Percentiles rank a stretch among this genome's conserved stretches.
Conservation (phyloP, 768 basidiomycete genomes). For the Psilocybe subaeruginosa region DNA sequence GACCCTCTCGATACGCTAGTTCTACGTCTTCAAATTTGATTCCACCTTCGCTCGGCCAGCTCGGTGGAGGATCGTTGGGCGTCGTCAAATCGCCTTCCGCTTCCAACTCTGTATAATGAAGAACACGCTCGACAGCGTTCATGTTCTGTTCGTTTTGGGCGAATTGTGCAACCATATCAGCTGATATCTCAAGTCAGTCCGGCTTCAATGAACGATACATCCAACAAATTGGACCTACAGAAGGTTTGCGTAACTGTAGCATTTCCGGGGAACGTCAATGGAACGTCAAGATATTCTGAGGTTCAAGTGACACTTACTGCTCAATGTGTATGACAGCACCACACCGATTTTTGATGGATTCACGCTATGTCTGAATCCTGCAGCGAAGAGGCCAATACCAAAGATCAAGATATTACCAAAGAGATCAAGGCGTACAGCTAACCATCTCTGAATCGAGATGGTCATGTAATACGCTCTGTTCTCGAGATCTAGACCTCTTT, state of each 20-base stretch:
- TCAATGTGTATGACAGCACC: conserved; percentile 51
- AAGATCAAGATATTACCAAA: conserved; percentile 70
- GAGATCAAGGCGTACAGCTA: conserved; percentile 64
- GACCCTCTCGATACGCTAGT: conserved; percentile 60
- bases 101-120: conserved; percentile 66
- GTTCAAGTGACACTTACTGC: conserved; percentile 37
- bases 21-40: conserved; percentile 61
- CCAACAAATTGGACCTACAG: conserved; percentile 32
- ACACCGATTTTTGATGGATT: conserved; percentile 62
- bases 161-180: conserved; percentile 57
- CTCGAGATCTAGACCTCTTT: conserved; percentile 57
- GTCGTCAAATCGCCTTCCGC: conserved; percentile 52
- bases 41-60: conserved; percentile 56
- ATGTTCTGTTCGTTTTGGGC: conserved; percentile 71
- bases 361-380: conserved; percentile 61
- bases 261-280: too few relatives aligned
- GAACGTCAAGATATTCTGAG: too few relatives aligned
- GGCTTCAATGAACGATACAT: background rate
- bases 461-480: conserved; percentile 71
- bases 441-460: conserved; percentile 68
- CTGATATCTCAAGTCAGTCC: conserved; percentile 28
- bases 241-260: conserved; percentile 47
- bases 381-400: conserved; percentile 74
- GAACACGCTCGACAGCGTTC: conserved; percentile 72
- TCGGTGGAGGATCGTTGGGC: conserved; percentile 45